These are phyloP conservation scores for Ganoderma resinaceum DNA, from an alignment of 1,284 basidiomycete genomes.

Conservation along the genomic window DNA sequence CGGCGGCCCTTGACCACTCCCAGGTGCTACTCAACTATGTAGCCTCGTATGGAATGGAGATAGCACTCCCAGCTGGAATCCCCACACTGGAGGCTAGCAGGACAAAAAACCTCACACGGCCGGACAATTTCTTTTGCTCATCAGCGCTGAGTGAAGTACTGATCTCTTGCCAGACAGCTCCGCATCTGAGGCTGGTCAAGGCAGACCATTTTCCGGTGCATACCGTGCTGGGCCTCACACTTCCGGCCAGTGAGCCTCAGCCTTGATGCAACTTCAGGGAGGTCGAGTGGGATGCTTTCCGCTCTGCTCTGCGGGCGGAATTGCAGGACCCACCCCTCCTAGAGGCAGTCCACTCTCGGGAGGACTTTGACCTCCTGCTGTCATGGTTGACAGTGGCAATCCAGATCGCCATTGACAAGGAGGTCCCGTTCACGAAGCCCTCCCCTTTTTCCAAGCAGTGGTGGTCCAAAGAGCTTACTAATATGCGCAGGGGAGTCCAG, in stretches of 20 bases:
- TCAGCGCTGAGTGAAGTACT: constrained; percentile 28
- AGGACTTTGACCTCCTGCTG: constrained; percentile 22
- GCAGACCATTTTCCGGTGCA: constrained; percentile 42
- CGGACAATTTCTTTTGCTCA: constrained; percentile 45
- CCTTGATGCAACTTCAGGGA: constrained; percentile 32
- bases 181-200: constrained; percentile 18
- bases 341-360: neutral
- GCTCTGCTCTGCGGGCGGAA: constrained; percentile 13
- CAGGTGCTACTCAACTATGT: constrained; percentile 35
- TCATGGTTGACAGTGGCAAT: constrained; percentile 30
- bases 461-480: constrained; percentile 38
- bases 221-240: constrained; percentile 20
- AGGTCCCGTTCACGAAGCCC: constrained; percentile 34
- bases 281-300: constrained; percentile 37
- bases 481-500: constrained; percentile 31
- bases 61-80: constrained; percentile 38
- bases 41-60: constrained; percentile 29
- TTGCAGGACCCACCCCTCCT: neutral
- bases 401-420: constrained; percentile 24
- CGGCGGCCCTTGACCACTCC: constrained; percentile 21
- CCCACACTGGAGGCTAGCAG: constrained; percentile 38
- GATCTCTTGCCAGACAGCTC: constrained; percentile 28
- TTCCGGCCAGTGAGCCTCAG: neutral
- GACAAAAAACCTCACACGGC: constrained; percentile 40
- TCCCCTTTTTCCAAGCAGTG: constrained; percentile 38